Evolutionary conservation across 805 yeast genomes (phyloP).

Genomic region (Kluyveromyces lactis): DNA sequence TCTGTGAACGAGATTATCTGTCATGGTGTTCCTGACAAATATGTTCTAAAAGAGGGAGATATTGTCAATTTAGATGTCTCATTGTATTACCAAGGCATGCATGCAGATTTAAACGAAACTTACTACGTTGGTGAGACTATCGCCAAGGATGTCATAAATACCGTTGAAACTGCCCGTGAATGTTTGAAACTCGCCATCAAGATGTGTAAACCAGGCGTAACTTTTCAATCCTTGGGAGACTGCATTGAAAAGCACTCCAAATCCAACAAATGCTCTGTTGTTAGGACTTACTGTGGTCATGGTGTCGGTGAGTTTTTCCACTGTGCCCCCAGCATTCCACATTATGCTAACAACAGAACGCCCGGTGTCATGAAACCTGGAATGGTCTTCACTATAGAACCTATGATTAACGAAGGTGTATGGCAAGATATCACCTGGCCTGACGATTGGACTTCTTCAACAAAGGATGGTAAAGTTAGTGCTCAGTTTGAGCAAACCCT

Average conservation of each 20-base stretch:
- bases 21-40: conserved; percentile 94
- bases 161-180: conserved; percentile 89
- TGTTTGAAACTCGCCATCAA: conserved; percentile 77
- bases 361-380: conserved; percentile 93
- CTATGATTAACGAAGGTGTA: conserved; percentile 86
- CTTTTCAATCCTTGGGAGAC: conserved; percentile 81
- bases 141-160: conserved; percentile 67
- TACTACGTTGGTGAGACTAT: conserved; percentile 90
- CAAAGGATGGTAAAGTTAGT: conserved; percentile 80
- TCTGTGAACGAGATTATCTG: conserved; percentile 93
- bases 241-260: conserved; percentile 81
- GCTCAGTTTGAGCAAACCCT: conserved; percentile 96
- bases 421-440: conserved; percentile 88
- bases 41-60: conserved; percentile 85
- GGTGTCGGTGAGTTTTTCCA: conserved; percentile 86
- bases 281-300: conserved; percentile 87
- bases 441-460: conserved; percentile 92
- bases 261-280: conserved; percentile 73
- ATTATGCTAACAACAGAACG: conserved; percentile 88
- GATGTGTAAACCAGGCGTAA: conserved; percentile 82
- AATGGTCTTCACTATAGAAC: conserved; percentile 94
- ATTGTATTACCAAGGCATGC: conserved; percentile 77
- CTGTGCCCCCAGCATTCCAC: conserved; percentile 87
- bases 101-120: conserved; percentile 93
- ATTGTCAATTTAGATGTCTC: conserved; percentile 88